Conservation (phyloP, 345 rosid genomes). For the Eucalyptus regnans region DNA sequence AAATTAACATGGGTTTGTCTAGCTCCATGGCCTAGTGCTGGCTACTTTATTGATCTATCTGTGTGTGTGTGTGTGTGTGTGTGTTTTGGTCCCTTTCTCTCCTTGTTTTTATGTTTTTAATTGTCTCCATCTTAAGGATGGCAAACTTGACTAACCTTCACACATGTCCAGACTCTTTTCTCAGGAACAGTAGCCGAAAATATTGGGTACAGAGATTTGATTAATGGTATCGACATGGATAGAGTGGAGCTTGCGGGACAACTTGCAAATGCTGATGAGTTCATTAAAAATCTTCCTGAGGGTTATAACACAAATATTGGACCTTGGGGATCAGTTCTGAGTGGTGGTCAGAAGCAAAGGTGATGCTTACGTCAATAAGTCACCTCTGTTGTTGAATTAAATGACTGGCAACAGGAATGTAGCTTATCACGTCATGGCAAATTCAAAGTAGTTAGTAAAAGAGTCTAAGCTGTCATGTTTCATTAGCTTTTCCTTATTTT, state of each 20-base stretch:
- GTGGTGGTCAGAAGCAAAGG: constrained; percentile 99
- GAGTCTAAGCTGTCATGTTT: not conserved
- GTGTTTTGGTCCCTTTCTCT: not conserved
- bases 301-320: constrained; percentile 73
- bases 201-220: constrained; percentile 81
- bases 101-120: not conserved
- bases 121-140: not conserved
- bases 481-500: not conserved
- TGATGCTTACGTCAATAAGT: not conserved
- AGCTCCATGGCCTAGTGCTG: not conserved
- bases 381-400: too few species aligned
- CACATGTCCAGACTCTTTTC: constrained; percentile 51
- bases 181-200: constrained; percentile 94
- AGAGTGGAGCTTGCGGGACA: constrained; percentile 65
- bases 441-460: not conserved
- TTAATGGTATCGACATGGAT: constrained; percentile 50
- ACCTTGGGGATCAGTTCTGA: constrained; percentile 80
- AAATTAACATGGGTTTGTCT: not conserved
- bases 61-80: not conserved
- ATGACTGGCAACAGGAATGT: not conserved
- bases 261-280: constrained; percentile 85
- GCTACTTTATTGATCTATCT: not conserved
- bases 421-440: not conserved
- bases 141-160: not conserved
- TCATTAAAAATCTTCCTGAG: constrained; percentile 63